Conservation (phyloP, 441 rosid species). For the Gossypium armourianum region DNA sequence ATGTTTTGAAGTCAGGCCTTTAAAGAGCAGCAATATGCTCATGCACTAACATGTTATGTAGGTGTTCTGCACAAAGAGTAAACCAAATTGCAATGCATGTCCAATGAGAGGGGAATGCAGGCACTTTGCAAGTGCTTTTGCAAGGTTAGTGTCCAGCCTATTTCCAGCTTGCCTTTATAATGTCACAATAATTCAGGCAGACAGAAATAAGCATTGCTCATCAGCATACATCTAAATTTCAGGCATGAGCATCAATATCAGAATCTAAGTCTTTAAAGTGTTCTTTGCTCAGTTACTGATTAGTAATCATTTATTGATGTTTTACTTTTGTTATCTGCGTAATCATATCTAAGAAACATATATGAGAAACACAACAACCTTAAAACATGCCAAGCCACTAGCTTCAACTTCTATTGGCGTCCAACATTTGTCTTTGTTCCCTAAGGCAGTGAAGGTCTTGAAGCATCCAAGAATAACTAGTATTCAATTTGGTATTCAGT, state of each 20-base stretch:
- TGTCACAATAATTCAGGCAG: neutral
- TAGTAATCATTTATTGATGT: neutral
- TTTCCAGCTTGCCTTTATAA: constrained; percentile 2
- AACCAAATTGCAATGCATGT: constrained; percentile 95
- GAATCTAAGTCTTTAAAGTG: neutral
- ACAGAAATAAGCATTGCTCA: neutral
- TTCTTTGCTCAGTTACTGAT: neutral
- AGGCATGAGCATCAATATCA: neutral
- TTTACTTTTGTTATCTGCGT: neutral
- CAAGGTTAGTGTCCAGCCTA: constrained; percentile 50
- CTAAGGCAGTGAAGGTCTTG: neutral
- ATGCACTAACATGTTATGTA: constrained; percentile 33
- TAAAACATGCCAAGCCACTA: neutral
- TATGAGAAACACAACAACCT: neutral
- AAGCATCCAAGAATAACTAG: neutral
- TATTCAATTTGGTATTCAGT: neutral
- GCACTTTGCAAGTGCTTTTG: constrained; percentile 97
- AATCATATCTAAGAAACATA: neutral
- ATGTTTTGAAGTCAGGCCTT: neutral
- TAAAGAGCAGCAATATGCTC: constrained; percentile 15
- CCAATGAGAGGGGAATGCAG: constrained; percentile 98
- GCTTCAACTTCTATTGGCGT: constrained; percentile 7
- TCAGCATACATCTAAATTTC: neutral
- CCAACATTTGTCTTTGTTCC: neutral
- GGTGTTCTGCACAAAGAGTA: constrained; percentile 94